Evolutionary conservation across 805 yeast genomes (phyloP).

Genomic region (Komagataella pastoris): DNA sequence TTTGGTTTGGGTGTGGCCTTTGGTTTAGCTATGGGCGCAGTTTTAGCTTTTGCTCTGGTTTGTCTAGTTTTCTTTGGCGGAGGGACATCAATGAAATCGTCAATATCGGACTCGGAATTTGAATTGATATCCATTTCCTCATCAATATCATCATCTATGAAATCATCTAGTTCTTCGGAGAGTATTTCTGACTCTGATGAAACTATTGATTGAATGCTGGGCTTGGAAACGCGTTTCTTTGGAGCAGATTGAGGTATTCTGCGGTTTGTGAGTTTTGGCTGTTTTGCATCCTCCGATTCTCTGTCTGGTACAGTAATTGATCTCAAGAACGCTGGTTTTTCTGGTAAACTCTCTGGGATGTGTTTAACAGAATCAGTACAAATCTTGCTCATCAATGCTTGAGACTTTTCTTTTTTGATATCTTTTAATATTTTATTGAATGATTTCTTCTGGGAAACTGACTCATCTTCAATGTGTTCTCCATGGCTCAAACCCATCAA

Average conservation of each 20-base stretch:
- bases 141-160: constrained; percentile 1
- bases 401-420: constrained; percentile 18
- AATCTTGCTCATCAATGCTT: not conserved
- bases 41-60: not conserved
- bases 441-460: constrained; percentile 10
- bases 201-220: not conserved
- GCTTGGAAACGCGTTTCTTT: not conserved
- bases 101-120: not conserved
- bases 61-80: not conserved
- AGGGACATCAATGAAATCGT: constrained; percentile 1
- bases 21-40: not conserved
- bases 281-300: not conserved
- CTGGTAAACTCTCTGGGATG: not conserved
- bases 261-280: not conserved
- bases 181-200: constrained; percentile 2
- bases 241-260: not conserved
- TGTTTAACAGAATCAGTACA: not conserved
- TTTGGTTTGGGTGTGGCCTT: not conserved
- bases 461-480: constrained; percentile 18
- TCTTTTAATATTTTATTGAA: constrained; percentile 29
- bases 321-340: not conserved
- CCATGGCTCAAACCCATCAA: constrained; percentile 30
- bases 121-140: not conserved
- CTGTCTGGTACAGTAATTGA: not conserved
- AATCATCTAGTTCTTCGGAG: constrained; percentile 1